Conservation (phyloP, 768 basidiomycete species). For the Cystobasidiopsis lactophilus region DNA sequence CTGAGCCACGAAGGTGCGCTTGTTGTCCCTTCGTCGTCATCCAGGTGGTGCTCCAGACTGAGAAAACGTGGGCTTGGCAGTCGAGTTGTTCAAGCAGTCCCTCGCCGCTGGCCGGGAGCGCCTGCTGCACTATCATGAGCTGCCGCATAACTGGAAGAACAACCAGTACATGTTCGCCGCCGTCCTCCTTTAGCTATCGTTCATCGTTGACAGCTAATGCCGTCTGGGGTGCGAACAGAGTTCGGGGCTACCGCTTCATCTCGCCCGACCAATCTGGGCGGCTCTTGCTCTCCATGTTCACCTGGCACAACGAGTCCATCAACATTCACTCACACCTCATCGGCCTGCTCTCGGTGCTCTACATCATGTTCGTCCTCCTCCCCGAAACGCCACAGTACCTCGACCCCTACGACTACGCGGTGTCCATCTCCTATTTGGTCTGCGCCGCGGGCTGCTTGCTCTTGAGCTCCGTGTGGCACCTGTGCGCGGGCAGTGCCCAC, state of each 20-base stretch:
- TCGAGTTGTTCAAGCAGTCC: too few relatives aligned
- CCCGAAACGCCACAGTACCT: conserved; percentile 8
- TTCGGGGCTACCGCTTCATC: conserved; percentile 20
- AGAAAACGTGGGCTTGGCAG: too few relatives aligned
- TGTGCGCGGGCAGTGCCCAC: conserved; percentile 19
- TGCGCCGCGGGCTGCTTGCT: conserved; percentile 20
- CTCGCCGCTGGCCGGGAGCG: too few relatives aligned
- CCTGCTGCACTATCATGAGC: too few relatives aligned
- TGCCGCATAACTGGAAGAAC: too few relatives aligned
- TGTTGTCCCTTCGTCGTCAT: too few relatives aligned
- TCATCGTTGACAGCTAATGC: too few relatives aligned
- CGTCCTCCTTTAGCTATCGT: too few relatives aligned
- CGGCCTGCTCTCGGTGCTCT: conserved; percentile 14
- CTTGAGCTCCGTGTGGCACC: conserved; percentile 21
- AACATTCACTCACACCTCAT: conserved; percentile 17
- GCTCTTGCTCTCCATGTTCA: background rate
- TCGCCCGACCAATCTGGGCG: conserved; percentile 15
- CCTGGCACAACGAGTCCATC: conserved; percentile 21
- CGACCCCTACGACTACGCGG: conserved; percentile 16
- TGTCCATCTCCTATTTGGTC: conserved; percentile 18
- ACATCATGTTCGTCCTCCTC: conserved; percentile 13
- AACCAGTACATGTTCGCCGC: too few relatives aligned
- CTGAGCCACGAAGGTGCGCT: too few relatives aligned
- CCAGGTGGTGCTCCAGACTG: too few relatives aligned
- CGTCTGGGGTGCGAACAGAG: too few relatives aligned